phyloP scores from a whole-genome alignment of 257 asterid species.

The Datura wrightii region DNA sequence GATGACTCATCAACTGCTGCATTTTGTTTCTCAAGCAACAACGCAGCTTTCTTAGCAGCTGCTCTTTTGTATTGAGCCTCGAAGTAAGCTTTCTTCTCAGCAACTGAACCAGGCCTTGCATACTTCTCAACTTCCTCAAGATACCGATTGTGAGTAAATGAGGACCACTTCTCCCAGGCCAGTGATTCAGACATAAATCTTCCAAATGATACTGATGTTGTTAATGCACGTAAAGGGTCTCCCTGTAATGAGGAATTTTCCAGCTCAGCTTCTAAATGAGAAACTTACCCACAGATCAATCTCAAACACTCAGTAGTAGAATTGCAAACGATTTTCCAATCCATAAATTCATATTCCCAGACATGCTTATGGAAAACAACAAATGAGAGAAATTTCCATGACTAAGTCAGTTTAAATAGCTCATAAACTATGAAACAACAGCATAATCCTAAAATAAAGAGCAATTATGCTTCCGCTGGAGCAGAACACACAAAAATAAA shows the following conservation, averaged over 20 bases:
- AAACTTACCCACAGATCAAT: not conserved
- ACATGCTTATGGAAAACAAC: not conserved
- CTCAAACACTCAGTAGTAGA: not conserved
- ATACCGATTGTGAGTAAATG: slow-evolving; percentile 78
- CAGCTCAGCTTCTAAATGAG: slow-evolving; percentile 2
- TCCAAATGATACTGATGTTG: slow-evolving; percentile 88
- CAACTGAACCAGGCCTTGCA: slow-evolving; percentile 91
- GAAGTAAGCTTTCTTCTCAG: slow-evolving; percentile 90
- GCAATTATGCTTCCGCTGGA: not conserved
- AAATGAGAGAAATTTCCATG: not conserved
- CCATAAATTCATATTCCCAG: not conserved
- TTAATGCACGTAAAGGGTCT: slow-evolving; percentile 66
- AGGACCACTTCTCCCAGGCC: slow-evolving; percentile 90
- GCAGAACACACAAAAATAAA: not conserved
- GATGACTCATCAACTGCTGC: slow-evolving; percentile 37
- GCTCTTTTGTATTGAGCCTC: slow-evolving; percentile 85
- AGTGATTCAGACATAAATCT: slow-evolving; percentile 80
- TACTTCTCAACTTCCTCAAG: slow-evolving; percentile 83
- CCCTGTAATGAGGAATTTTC: slow-evolving; percentile 51
- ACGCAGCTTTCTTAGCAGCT: slow-evolving; percentile 64
- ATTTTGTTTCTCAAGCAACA: slow-evolving; percentile 61
- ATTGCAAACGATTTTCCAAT: not conserved
- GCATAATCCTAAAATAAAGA: not conserved
- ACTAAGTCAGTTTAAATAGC: not conserved
- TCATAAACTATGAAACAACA: slow-evolving; percentile 2